Evolutionary conservation across 1,139 yeast genomes (phyloP).

Genomic region (Hansenula lynferdii): DNA sequence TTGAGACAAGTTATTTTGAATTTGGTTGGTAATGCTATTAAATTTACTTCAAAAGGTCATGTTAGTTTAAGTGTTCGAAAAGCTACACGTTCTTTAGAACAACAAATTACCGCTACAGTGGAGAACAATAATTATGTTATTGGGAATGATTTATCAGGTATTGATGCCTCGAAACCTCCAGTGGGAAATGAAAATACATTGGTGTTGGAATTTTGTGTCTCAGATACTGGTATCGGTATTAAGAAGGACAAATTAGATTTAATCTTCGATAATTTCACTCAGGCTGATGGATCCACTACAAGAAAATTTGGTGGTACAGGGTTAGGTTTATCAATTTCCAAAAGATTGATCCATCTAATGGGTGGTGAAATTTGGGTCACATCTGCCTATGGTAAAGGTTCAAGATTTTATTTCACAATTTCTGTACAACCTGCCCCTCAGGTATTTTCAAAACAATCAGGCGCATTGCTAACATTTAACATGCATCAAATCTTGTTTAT

Average conservation of each 20-base stretch:
- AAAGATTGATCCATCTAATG: slow-evolving; percentile 80
- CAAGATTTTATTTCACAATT: slow-evolving; percentile 75
- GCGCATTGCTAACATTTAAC: slow-evolving; percentile 67
- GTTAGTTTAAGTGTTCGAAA: slow-evolving; percentile 61
- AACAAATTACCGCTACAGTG: slow-evolving; percentile 15
- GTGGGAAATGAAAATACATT: slow-evolving; percentile 47
- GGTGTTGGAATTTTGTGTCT: slow-evolving; percentile 75
- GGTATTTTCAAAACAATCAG: slow-evolving; percentile 59
- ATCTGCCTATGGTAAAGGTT: slow-evolving; percentile 76
- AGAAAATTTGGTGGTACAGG: slow-evolving; percentile 93
- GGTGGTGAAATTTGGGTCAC: slow-evolving; percentile 91
- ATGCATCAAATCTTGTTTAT: slow-evolving; percentile 66
- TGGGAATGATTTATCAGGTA: slow-evolving; percentile 19
- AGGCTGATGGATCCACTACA: slow-evolving; percentile 89
- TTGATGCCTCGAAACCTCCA: slow-evolving; percentile 15
- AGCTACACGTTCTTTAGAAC: slow-evolving; percentile 28
- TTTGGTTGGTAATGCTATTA: slow-evolving; percentile 83
- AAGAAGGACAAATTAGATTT: slow-evolving; percentile 77
- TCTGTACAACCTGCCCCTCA: slow-evolving; percentile 72
- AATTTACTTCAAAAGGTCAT: slow-evolving; percentile 77
- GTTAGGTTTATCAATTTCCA: slow-evolving; percentile 78
- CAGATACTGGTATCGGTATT: slow-evolving; percentile 88
- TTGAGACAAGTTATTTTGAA: slow-evolving; percentile 79
- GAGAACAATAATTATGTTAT: slow-evolving; percentile 15
- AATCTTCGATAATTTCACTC: slow-evolving; percentile 85